Evolutionary conservation across 768 basidiomycete species (phyloP).

Genomic region (Gymnopilus junonius): DNA sequence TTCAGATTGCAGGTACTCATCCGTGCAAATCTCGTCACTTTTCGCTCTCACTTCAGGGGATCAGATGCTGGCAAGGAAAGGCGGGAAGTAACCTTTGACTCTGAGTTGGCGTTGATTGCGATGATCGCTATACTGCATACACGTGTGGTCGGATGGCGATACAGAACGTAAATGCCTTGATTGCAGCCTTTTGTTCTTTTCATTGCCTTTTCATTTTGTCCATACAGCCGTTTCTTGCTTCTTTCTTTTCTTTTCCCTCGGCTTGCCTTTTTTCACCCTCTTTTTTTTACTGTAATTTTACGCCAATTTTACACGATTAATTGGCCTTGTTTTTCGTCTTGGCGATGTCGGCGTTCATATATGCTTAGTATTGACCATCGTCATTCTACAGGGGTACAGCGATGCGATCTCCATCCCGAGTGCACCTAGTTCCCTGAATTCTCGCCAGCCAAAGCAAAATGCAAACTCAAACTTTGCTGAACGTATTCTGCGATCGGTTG

Average conservation of each 20-base stretch:
- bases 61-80: not conserved
- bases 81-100: too few species aligned
- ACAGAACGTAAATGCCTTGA: not conserved
- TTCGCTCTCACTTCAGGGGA: not conserved
- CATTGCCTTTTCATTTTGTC: not conserved
- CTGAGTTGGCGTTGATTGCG: not conserved
- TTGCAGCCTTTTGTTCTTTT: not conserved
- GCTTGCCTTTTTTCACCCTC: not conserved
- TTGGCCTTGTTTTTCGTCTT: not conserved
- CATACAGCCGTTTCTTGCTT: not conserved
- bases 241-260: not conserved
- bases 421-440: conserved; percentile 14
- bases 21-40: not conserved
- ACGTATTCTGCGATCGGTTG: conserved; percentile 29
- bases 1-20: not conserved
- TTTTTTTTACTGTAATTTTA: not conserved
- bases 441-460: conserved; percentile 14
- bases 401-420: conserved; percentile 21
- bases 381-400: conserved; percentile 21
- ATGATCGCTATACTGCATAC: not conserved
- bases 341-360: conserved; percentile 6
- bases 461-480: conserved; percentile 21
- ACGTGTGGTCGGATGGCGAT: not conserved
- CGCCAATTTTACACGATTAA: conserved; percentile 3
- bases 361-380: not conserved